Evolutionary conservation across 2,329 filamentous ascomycete species (phyloP), one percentile per base, ranked within the genome.

Genomic region (Davidsoniella neocaledoniae): DNA sequence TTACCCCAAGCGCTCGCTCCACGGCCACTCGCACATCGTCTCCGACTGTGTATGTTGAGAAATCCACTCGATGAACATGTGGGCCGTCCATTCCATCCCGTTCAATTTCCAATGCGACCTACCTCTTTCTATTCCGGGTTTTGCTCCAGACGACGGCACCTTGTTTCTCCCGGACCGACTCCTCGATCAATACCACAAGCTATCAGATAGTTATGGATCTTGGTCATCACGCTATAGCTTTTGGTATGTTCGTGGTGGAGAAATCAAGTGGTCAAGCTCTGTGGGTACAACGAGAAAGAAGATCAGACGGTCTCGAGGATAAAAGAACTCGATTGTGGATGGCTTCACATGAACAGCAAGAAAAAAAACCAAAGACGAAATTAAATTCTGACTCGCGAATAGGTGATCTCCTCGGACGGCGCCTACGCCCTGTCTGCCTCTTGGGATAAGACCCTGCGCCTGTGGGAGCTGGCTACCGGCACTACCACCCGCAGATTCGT

Each of bases 21-120:
- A 93, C 75, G 91, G 91, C 66, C 91, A 98, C 80, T 95, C 88
- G 58, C 91, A 98, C 83, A 98, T 98, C 70, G 88, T 98, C 68
- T 96, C 91, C 70, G 91, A 98, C 83, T 96, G 91, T 75, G 91
- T 94, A 91, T 64, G 86, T 84, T 66, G 57, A 53, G 55, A 49
- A 49, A 21, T 17, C 41, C 17, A 49, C 21, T 19, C 47, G 36
- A 43, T 40, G 26, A 33, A 33, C 12, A 33, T 33, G 29, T 9
- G 29, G 29, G 12, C 29, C 29, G 12, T 33, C 29, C 29, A 33
- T 12, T 33, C 29, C 29, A 33, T 12, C 26, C 39, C 19, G n/a
- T n/a, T 14, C 37, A 17, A 44, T n/a, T 23, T 33, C 29, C 29
- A 23, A 10, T 39, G 8, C 12, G 12, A 12, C 9, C 29, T 33